phyloP scores from a whole-genome alignment of 768 basidiomycete genomes.

The Flagelloscypha sp. region DNA sequence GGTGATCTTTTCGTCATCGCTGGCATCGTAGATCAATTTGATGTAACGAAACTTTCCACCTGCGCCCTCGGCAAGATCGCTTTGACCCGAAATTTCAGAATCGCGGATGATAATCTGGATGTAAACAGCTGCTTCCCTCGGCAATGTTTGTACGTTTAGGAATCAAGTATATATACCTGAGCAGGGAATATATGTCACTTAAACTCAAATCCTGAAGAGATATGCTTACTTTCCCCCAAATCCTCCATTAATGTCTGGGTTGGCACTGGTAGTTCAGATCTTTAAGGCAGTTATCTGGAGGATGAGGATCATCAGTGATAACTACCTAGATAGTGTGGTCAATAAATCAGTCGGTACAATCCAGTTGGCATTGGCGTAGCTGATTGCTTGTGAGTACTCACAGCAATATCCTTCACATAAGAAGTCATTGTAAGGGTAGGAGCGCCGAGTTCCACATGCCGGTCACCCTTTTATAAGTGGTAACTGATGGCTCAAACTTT shows the following conservation, averaged over 20 bases:
- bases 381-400: too few species aligned
- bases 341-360: too few species aligned
- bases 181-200: neutral
- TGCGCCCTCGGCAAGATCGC: neutral
- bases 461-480: too few species aligned
- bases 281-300: conserved; percentile 1
- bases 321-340: conserved; percentile 1
- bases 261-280: conserved; percentile 2
- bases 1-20: neutral
- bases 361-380: too few species aligned
- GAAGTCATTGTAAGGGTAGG: too few species aligned
- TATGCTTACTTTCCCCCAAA: conserved; percentile 1
- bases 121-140: neutral
- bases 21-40: neutral
- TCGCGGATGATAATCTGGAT: conserved; percentile 1
- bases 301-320: neutral
- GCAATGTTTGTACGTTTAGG: neutral
- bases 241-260: conserved; percentile 1
- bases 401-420: too few species aligned
- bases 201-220: neutral
- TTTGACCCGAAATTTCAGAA: neutral
- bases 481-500: too few species aligned
- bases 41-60: conserved; percentile 1
- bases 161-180: conserved; percentile 1
- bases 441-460: too few species aligned